Base-by-base conservation (phyloP, 2,329 filamentous ascomycete genomes). In the Colletotrichum euphorbiae region DNA sequence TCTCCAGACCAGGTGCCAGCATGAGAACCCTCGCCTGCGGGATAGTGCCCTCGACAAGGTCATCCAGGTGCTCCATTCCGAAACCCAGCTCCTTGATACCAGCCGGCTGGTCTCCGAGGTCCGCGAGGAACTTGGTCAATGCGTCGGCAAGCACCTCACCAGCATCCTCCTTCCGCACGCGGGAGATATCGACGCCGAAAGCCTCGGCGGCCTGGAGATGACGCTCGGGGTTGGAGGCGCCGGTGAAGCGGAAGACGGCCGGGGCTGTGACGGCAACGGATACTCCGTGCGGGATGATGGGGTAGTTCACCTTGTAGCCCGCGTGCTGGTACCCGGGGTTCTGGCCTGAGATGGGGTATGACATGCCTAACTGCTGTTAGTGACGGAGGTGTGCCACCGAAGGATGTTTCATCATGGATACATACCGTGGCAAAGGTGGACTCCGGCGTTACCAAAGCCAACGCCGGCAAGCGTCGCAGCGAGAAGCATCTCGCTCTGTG, bases 361-460 rank as follows among this genome's bases (percentile, higher is more conserved):
- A 97, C 95, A 99, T 98, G 77, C 95, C 87, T 89, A 66, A n/a
- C 13, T 15, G 5, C 19, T 40, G 6, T 54, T 40, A 69, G 67
- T 11, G 3, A 9, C 7, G n/a, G n/a, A n/a, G n/a, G n/a, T 28
- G 6, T 13, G 36, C 43, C 24, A 0, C n/a, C 17, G 15, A 17
- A 1, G 24, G 24, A n/a, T 0, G 0, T 24, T 62, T 36, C 24
- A 21, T 24, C 63, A 21, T 11, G 31, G 21, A 13, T 24, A 77
- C 84, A 59, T 76, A 86, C 86, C 87, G 71, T 89, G 87, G 71
- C 87, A 89, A 50, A 89, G 84, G 81, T 99, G 96, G 2, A 99
- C 96, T 56, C 97, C 96, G 1, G 97, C 97, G 75, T 99, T 99
- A 19, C 97, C 96, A 78, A 99, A 99, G 0, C 96, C 96, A 3